Conservation (phyloP, 257 asterid species). For the Lavandula angustifolia region DNA sequence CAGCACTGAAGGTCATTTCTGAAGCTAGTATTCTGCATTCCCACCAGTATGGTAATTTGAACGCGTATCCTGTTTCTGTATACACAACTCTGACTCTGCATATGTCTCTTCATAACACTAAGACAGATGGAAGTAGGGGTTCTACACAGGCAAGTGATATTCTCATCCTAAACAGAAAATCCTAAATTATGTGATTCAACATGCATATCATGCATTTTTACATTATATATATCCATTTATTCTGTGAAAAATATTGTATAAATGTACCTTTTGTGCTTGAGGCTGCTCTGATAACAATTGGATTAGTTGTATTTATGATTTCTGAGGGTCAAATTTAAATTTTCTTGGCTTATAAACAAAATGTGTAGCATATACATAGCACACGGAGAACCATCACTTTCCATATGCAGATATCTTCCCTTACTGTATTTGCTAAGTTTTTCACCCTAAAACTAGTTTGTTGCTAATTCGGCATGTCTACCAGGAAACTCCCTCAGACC, state of each 20-base stretch:
- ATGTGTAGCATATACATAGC: too few relatives aligned
- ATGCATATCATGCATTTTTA: too few relatives aligned
- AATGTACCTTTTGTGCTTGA: background rate
- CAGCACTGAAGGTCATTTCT: constrained; percentile 67
- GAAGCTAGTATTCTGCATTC: constrained; percentile 77
- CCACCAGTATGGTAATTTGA: constrained; percentile 49
- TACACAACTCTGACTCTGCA: constrained; percentile 71
- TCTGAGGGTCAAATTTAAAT: too few relatives aligned
- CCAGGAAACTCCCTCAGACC: constrained; percentile 49
- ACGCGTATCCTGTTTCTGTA: constrained; percentile 56
- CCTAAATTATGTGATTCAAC: constrained; percentile 20
- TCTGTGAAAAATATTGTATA: background rate
- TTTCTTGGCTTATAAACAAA: too few relatives aligned
- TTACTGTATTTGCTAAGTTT: constrained; percentile 31
- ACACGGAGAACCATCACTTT: background rate
- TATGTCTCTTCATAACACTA: constrained; percentile 58
- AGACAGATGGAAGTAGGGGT: constrained; percentile 36
- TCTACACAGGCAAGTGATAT: constrained; percentile 61
- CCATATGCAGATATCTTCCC: background rate
- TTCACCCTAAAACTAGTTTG: constrained; percentile 17
- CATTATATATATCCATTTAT: constrained; percentile 3
- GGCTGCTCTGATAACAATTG: background rate
- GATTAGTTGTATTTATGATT: background rate
- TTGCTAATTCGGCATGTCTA: constrained; percentile 32
- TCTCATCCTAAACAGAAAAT: constrained; percentile 24